These are phyloP conservation scores for Grosmannia serpens DNA, from an alignment of 2,329 filamentous ascomycete species.

Conservation along the genomic window DNA sequence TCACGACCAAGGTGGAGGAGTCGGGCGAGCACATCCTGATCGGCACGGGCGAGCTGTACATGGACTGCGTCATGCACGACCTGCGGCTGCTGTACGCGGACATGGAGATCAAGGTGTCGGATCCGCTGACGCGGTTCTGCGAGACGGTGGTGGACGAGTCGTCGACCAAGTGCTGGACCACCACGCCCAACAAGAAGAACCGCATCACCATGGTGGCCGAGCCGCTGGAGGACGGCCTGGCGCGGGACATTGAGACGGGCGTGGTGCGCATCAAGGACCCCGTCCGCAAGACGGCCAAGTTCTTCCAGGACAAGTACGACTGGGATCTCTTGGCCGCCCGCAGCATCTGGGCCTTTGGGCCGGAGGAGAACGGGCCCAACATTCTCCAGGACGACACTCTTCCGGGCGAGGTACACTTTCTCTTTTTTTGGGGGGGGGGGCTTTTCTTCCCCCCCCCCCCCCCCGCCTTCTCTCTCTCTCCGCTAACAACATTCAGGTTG, in stretches of 20 bases:
- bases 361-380: slow-evolving; percentile 88
- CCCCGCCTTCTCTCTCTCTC: too few species aligned
- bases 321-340: slow-evolving; percentile 91
- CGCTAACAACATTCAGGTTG: slow-evolving; percentile 44
- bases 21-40: slow-evolving; percentile 93
- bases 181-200: slow-evolving; percentile 99
- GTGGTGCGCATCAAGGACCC: slow-evolving; percentile 87
- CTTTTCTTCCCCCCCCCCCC: too few species aligned
- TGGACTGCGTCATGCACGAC: slow-evolving; percentile 97
- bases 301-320: slow-evolving; percentile 93
- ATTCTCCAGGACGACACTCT: slow-evolving; percentile 95
- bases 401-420: slow-evolving; percentile 61
- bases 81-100: slow-evolving; percentile 87
- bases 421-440: too few species aligned
- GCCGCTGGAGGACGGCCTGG: slow-evolving; percentile 87
- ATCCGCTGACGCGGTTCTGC: slow-evolving; percentile 93
- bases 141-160: slow-evolving; percentile 97
- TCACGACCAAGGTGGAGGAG: slow-evolving; percentile 95
- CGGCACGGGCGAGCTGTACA: slow-evolving; percentile 96
- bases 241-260: slow-evolving; percentile 85
- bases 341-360: slow-evolving; percentile 97
- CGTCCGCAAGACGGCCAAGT: slow-evolving; percentile 84
- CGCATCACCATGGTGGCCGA: slow-evolving; percentile 98
- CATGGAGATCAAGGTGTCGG: slow-evolving; percentile 98
- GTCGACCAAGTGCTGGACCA: slow-evolving; percentile 93